Percentiles rank a stretch among this genome's conserved stretches.
Conservation (phyloP, 257 asterid genomes). For the Scutellaria galericulata region DNA sequence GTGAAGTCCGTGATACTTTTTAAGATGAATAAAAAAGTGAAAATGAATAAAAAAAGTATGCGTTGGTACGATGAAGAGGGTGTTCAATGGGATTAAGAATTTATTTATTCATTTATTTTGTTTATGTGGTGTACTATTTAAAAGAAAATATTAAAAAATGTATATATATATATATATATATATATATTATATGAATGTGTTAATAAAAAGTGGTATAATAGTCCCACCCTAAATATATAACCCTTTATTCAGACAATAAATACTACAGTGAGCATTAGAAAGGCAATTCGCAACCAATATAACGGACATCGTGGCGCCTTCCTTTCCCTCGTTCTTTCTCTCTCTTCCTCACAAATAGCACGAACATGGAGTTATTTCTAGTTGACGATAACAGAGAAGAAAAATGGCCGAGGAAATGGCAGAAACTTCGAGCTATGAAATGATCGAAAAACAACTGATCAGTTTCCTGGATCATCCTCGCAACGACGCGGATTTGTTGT, state of each 20-base stretch:
- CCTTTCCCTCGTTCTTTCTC: constrained; percentile 41
- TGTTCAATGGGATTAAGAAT: too few relatives aligned
- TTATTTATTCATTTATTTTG: too few relatives aligned
- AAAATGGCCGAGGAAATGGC: constrained; percentile 25
- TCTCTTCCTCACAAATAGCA: constrained; percentile 37
- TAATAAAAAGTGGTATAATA: too few relatives aligned
- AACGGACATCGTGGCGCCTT: constrained; percentile 39
- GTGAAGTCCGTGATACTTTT: too few relatives aligned
- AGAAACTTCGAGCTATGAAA: constrained; percentile 13
- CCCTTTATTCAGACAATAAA: neutral
- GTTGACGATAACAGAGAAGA: neutral
- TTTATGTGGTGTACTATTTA: too few relatives aligned
- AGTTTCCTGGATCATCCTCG: neutral
- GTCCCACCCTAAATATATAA: too few relatives aligned
- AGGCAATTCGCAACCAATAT: neutral
- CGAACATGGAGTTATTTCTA: constrained; percentile 37
- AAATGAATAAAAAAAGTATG: too few relatives aligned
- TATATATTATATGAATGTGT: too few relatives aligned
- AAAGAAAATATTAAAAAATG: too few relatives aligned
- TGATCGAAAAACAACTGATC: constrained; percentile 22
- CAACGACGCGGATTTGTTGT: constrained; percentile 22
- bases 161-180: too few relatives aligned
- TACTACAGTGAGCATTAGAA: neutral
- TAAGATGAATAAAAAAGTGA: too few relatives aligned
- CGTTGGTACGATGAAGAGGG: too few relatives aligned